Base-by-base conservation (phyloP, 2,329 filamentous ascomycete species). In the Aspergillus vadensis region DNA sequence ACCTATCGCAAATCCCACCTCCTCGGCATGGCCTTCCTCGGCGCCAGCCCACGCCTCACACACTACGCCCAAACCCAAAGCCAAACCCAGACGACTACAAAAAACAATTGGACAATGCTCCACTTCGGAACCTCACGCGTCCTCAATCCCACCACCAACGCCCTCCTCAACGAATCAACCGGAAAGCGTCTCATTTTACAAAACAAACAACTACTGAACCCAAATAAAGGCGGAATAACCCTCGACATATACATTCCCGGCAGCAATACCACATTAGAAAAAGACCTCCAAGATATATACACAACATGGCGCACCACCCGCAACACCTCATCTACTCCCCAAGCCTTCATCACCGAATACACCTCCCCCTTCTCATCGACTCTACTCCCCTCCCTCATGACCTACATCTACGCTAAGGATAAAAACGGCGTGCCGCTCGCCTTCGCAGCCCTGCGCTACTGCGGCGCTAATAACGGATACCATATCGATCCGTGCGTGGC, bases 401-500 rank as follows among this genome's bases (percentile, higher is more conserved):
- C 70, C 3, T 80, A 77, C 64, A 69, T 80, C 17, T 79, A 79
- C 57, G 72, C 74, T 1, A 70, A 69, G 23, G 69, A 66, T 9
- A 60, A 69, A 1, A 65, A 70, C 19, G 73, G 72, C 0, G 51
- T 19, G 0, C 66, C 72, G 8, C 76, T 74, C 51, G 77, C 77
- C 0, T 78, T 79, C 47, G 76, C 77, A 0, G 77, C 74, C 1
- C 66, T 80, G 2, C 72, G 78, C 9, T 72, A 68, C 17, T 66
- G 79, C 10, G 75, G 76, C 23, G 69, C 70, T 5, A 70, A 72
- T 15, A 62, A 68, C 3, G 77, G 77, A 14, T 79, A 78, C 58
- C 77, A 80, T 56, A 59, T 80, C n/a, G 78, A 80, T 49, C 78
- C 77, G 0, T 78, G 70, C 57, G 72, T 78, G 17, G 74, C 74